A percentile compares a stretch with the other conserved stretches of the same genome.
These are phyloP conservation scores for Lactarius akahatsu DNA, from an alignment of 768 basidiomycete species.

Conservation along the genomic window DNA sequence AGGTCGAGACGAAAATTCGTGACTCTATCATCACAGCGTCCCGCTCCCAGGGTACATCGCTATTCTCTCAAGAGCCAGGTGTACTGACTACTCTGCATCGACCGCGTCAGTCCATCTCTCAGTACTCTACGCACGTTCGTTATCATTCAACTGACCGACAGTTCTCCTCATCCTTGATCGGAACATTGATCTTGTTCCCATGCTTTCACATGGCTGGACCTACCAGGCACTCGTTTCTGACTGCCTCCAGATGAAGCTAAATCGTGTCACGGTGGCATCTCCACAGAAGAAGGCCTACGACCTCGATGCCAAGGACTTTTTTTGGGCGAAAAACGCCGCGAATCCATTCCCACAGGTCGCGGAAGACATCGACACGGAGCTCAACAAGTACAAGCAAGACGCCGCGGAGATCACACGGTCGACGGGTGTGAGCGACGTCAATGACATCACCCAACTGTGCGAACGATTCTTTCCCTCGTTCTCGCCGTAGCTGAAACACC, in stretches of 20 bases:
- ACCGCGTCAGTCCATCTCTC: conserved; percentile 59
- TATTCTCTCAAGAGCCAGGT: conserved; percentile 78
- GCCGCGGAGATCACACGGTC: conserved; percentile 95
- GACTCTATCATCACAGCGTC: conserved; percentile 76
- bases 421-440: conserved; percentile 94
- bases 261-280: conserved; percentile 82
- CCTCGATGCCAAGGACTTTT: conserved; percentile 97
- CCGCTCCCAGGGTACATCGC: conserved; percentile 56
- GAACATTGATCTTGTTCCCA: conserved; percentile 91
- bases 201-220: conserved; percentile 97
- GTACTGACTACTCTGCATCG: conserved; percentile 85
- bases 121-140: not conserved
- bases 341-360: conserved; percentile 98
- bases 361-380: conserved; percentile 90
- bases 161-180: conserved; percentile 93
- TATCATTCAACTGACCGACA: conserved; percentile 36
- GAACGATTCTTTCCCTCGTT: conserved; percentile 32
- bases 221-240: conserved; percentile 98
- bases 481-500: not conserved
- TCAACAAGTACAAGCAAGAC: conserved; percentile 92
- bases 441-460: conserved; percentile 91
- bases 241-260: conserved; percentile 95
- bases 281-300: conserved; percentile 87
- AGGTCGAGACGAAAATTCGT: conserved; percentile 87
- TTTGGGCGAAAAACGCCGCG: conserved; percentile 96